Evolutionary conservation across 2,329 filamentous ascomycete species (phyloP), one percentile per base, ranked within the genome.

Genomic region (Dothidotthia symphoricarpi): DNA sequence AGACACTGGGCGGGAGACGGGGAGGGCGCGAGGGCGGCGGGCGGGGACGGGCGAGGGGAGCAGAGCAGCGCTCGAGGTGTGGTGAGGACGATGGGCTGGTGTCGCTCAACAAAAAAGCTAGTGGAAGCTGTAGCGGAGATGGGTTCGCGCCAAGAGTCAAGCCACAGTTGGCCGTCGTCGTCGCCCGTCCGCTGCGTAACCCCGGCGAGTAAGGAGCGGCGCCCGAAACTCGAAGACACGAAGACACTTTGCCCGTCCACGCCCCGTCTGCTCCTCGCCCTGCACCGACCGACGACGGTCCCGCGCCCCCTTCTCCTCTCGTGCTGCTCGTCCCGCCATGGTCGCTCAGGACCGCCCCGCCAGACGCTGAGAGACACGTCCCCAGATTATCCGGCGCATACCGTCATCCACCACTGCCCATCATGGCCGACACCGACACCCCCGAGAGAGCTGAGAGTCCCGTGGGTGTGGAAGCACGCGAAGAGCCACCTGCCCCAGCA

Each of bases 31-130:
- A 46, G 47, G 50, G 55, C 47, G 39, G 35, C 33, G 32, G 31
- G 39, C 28, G 45, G 41, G 33, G 36, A 31, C 28, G 28, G 28
- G 41, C 35, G 41, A 32, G 29, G 32, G 24, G 24, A 36, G 52
- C 47, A 44, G 45, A 39, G 45, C 47, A 30, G 28, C 36, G 28
- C 28, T 32, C 36, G 32, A 41, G 37, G 41, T 45, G 27, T 41
- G 41, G 49, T 45, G 45, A 42, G 51, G 53, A 54, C 47, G 41
- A 28, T 45, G 28, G 38, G 46, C 39, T 45, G 55, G 51, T 48
- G 49, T 45, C 43, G 47, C 55, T 53, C 60, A 63, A 61, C 58
- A 63, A 54, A 63, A 61, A 59, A n/a, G n/a, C n/a, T n/a, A n/a
- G n/a, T n/a, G n/a, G n/a, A n/a, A n/a, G n/a, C n/a, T n/a, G n/a